Conservation (phyloP, 768 basidiomycete species). For the Auricularia heimuer region DNA sequence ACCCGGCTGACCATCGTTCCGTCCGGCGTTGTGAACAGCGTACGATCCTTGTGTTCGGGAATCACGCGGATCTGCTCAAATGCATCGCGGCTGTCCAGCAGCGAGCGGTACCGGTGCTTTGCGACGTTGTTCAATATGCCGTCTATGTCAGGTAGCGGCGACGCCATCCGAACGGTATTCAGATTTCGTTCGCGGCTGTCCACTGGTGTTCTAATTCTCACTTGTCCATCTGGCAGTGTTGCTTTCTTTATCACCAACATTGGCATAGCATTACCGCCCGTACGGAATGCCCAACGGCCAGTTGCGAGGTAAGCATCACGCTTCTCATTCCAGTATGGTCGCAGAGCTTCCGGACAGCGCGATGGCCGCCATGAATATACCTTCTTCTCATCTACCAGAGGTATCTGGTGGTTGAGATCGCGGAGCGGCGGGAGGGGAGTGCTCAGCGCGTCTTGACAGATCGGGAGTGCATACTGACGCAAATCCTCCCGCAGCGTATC, state of each 20-base stretch:
- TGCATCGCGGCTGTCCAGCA: conserved; percentile 22
- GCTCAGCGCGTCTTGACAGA: conserved; percentile 20
- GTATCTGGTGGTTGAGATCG: conserved; percentile 28
- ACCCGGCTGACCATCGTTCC: conserved; percentile 36
- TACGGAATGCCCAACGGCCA: conserved; percentile 22
- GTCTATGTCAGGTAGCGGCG: conserved; percentile 21
- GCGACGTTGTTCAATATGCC: conserved; percentile 17
- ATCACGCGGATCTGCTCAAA: conserved; percentile 23
- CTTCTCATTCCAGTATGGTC: conserved; percentile 21
- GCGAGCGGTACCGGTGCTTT: conserved; percentile 11
- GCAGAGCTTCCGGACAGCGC: conserved; percentile 26
- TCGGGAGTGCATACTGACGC: conserved; percentile 15
- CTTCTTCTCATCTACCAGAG: conserved; percentile 22
- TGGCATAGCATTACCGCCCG: conserved; percentile 20
- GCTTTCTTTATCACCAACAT: conserved; percentile 26
- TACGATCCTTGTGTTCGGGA: conserved; percentile 11
- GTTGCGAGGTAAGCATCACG: conserved; percentile 20
- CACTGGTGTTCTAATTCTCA: conserved; percentile 15
- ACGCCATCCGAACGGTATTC: conserved; percentile 21
- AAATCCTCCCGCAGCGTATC: conserved; percentile 9
- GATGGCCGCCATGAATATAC: conserved; percentile 26
- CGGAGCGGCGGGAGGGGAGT: conserved; percentile 23
- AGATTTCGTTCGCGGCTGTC: conserved; percentile 22
- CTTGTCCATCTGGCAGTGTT: conserved; percentile 9
- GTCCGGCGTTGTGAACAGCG: conserved; percentile 28